Evolutionary conservation across 257 asterid genomes (phyloP).

Genomic region (Leonotis leonurus): DNA sequence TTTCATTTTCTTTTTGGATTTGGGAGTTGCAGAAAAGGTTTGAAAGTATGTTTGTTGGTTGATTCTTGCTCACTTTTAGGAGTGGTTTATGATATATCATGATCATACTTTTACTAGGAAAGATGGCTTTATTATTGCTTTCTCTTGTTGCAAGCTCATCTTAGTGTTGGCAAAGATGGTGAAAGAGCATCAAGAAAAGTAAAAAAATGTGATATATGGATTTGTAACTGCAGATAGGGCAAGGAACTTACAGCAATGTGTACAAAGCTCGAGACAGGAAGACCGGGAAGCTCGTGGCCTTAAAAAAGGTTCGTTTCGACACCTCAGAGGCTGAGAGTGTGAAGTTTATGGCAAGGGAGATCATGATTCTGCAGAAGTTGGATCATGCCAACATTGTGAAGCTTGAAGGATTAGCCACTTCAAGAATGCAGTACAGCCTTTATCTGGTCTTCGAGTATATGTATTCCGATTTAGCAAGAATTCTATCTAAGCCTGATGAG

Average conservation of each 20-base stretch:
- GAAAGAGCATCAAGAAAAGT: neutral
- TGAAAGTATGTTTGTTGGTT: neutral
- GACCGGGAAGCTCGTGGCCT: constrained; percentile 59
- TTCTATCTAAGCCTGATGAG: constrained; percentile 47
- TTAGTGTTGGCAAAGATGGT: neutral
- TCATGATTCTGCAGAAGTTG: constrained; percentile 46
- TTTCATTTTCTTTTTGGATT: no score
- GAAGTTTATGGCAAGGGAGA: constrained; percentile 88
- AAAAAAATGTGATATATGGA: neutral
- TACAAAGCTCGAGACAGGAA: constrained; percentile 68
- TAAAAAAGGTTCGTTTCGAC: constrained; percentile 78
- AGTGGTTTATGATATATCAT: neutral
- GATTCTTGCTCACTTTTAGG: neutral
- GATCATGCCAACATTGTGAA: constrained; percentile 77
- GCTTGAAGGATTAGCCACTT: constrained; percentile 82
- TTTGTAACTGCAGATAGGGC: constrained; percentile 43
- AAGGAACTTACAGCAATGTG: constrained; percentile 80
- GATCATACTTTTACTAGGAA: neutral
- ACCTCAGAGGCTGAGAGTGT: constrained; percentile 81
- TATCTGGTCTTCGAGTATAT: constrained; percentile 68
- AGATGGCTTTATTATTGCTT: neutral
- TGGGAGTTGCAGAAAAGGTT: neutral
- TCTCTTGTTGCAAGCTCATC: neutral
- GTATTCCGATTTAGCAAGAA: constrained; percentile 55
- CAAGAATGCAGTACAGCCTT: constrained; percentile 85